Conservation (phyloP, 768 basidiomycete genomes). For the Leucosporidium yakuticum region DNA sequence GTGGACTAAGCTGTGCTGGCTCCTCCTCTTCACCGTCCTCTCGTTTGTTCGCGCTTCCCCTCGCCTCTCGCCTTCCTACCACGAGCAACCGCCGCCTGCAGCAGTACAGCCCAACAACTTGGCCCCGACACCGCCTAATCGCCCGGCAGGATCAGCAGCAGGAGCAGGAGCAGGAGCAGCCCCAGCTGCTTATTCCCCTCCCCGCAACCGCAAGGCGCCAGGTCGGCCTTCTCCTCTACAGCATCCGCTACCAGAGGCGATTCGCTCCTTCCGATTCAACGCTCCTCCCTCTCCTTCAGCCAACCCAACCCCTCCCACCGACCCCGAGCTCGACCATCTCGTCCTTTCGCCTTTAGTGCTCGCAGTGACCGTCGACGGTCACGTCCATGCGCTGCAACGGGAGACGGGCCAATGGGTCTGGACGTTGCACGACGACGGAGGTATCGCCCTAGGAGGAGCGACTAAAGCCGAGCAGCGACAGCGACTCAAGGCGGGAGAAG, state of each 20-base stretch:
- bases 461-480: constrained; percentile 34
- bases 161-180: no score
- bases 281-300: background rate
- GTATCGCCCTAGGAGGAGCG: constrained; percentile 20
- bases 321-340: constrained; percentile 46
- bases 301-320: background rate
- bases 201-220: no score
- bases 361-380: constrained; percentile 88
- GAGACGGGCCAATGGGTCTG: constrained; percentile 74
- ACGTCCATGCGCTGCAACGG: constrained; percentile 86
- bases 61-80: no score
- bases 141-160: no score
- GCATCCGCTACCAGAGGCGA: background rate
- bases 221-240: background rate
- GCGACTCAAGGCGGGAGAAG: constrained; percentile 26
- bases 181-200: no score
- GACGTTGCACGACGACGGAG: constrained; percentile 63
- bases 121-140: no score
- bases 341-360: constrained; percentile 76
- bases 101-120: no score
- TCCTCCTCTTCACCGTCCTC: no score
- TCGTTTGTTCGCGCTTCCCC: no score
- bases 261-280: background rate
- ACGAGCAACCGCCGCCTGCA: no score
- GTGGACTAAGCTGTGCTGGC: no score